Conservation (phyloP, 1,284 basidiomycete genomes). For the Melanopsichium pennsylvanicum region DNA sequence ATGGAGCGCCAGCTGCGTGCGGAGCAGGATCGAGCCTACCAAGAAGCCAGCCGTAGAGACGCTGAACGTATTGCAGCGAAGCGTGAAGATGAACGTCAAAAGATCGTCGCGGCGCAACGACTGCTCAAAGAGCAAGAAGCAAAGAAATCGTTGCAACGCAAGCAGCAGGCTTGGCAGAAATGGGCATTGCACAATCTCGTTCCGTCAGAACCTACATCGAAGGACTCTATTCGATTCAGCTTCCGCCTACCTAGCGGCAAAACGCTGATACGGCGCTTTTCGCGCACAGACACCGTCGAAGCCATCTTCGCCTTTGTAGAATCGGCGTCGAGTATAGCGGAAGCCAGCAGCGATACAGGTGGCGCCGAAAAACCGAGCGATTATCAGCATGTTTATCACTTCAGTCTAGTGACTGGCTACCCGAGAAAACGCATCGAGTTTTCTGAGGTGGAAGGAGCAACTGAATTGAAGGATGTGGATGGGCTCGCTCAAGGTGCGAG, state of each 20-base stretch:
- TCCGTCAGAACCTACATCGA: constrained; percentile 33
- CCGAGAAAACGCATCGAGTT: constrained; percentile 45
- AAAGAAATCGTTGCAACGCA: constrained; percentile 18
- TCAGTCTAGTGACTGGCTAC: constrained; percentile 59
- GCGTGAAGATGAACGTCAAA: constrained; percentile 42
- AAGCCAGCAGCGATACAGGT: background rate
- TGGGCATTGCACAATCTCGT: constrained; percentile 52
- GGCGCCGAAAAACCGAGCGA: constrained; percentile 9
- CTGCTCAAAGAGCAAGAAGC: constrained; percentile 16
- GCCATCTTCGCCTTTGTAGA: constrained; percentile 54
- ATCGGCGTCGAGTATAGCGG: constrained; percentile 10
- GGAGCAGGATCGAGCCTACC: constrained; percentile 58
- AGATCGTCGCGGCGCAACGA: constrained; percentile 22
- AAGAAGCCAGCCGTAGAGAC: constrained; percentile 47
- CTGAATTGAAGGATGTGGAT: constrained; percentile 34
- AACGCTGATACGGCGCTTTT: constrained; percentile 44
- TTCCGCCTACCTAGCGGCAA: constrained; percentile 57
- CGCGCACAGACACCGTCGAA: constrained; percentile 34
- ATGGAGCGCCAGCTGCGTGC: constrained; percentile 52
- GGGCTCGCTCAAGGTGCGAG: constrained; percentile 48
- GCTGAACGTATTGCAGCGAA: constrained; percentile 38
- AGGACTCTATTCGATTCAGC: constrained; percentile 26
- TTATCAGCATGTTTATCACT: constrained; percentile 46
- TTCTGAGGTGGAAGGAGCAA: background rate
- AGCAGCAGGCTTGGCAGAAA: constrained; percentile 44